phyloP scores from a whole-genome alignment of 371 early-diverging fungal genomes.

The Mucor saturninus region DNA sequence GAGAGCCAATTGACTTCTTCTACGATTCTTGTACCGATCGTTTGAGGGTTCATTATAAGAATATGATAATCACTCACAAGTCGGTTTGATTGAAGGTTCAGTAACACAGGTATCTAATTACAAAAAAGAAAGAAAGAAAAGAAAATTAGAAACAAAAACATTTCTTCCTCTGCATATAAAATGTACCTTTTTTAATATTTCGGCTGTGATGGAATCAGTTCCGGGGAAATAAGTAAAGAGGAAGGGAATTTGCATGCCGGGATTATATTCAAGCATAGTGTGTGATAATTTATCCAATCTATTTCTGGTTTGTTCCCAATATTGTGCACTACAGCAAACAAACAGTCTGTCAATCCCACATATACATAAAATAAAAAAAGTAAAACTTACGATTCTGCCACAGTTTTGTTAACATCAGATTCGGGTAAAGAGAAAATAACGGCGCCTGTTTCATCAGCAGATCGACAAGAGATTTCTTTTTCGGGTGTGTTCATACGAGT shows the following conservation, averaged over 20 bases:
- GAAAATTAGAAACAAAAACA: not conserved
- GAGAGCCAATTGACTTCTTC: slow-evolving; percentile 41
- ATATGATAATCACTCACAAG: slow-evolving; percentile 34
- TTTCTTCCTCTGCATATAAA: not conserved
- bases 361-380: not conserved
- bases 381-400: slow-evolving; percentile 14
- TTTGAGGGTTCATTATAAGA: slow-evolving; percentile 42
- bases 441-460: slow-evolving; percentile 35
- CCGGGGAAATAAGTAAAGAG: slow-evolving; percentile 41
- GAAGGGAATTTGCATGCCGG: slow-evolving; percentile 29
- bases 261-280: slow-evolving; percentile 20
- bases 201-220: slow-evolving; percentile 4
- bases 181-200: slow-evolving; percentile 27
- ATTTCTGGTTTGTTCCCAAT: slow-evolving; percentile 32
- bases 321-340: slow-evolving; percentile 1
- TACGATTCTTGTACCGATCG: slow-evolving; percentile 24
- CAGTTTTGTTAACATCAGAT: not conserved
- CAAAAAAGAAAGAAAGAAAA: too few relatives aligned
- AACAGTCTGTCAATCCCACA: too few relatives aligned
- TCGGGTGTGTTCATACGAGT: slow-evolving; percentile 25
- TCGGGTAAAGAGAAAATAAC: slow-evolving; percentile 44
- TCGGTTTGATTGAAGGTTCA: slow-evolving; percentile 19
- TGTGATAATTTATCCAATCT: slow-evolving; percentile 26
- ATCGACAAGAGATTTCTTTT: slow-evolving; percentile 10
- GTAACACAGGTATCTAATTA: slow-evolving; percentile 30